Evolutionary conservation across 208 protist species (phyloP), one percentile per base, ranked within the genome.

Genomic region (Leishmania gerbilli): DNA sequence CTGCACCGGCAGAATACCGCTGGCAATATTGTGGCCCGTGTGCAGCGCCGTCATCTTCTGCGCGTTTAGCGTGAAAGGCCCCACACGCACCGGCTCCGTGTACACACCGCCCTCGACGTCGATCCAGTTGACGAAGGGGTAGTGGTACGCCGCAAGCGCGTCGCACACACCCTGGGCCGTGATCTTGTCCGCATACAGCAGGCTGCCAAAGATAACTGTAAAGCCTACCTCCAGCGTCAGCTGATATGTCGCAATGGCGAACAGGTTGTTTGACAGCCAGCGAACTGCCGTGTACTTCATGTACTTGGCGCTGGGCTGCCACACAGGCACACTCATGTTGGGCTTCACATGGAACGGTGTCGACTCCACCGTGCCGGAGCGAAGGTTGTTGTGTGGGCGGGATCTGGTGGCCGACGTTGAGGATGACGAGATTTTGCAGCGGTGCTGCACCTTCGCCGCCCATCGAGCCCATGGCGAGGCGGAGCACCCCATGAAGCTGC

Each of bases 21-120:
- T 92, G 31, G 90, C 89, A 40, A 96, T 88, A 74, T 90, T 91
- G 86, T 95, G 89, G 21, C 86, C 88, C n/a, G 82, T 89, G 83
- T 93, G 88, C 69, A 89, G 65, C 6, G 91, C 93, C 5, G 90
- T 94, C 27, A 94, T 85, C 74, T 89, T 93, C 75, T 79, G 83
- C 27, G 91, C 84, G 74, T 91, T 89, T 7, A 95, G 75, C 34
- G 83, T 72, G 45, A 86, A 81, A 11, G 86, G 84, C 6, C 85
- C 91, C 51, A 93, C 75, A 17, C 69, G 79, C 24, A 92, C 77
- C 13, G 80, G 77, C n/a, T 88, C 82, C 49, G 64, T 90, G 81
- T 90, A 92, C 53, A 83, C 77, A 55, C 88, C 83, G 47, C 85
- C 84, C 19, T 91, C 84, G 65, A 91, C 78, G 34, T 88, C 76